A percentile compares a stretch with the other conserved stretches of the same genome.
Evolutionary conservation across 1,139 yeast species (phyloP).

Genomic region (Ashbya aceris): DNA sequence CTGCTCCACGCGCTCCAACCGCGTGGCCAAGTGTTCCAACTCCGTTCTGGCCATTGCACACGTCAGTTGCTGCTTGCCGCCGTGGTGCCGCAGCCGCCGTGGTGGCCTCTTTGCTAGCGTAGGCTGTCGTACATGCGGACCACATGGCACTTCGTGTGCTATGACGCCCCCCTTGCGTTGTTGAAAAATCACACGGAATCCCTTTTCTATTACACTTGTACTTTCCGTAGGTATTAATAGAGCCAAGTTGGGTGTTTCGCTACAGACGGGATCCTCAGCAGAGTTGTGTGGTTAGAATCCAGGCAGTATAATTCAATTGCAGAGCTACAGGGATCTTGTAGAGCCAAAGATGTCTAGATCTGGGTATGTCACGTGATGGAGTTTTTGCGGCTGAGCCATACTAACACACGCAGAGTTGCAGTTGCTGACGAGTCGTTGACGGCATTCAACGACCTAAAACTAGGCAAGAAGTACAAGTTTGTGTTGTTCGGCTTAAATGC

Average conservation of each 20-base stretch:
- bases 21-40: slow-evolving; percentile 2
- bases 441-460: slow-evolving; percentile 91
- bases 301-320: background rate
- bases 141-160: background rate
- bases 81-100: too few species aligned
- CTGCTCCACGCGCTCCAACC: slow-evolving; percentile 4
- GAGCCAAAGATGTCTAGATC: slow-evolving; percentile 25
- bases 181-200: slow-evolving; percentile 10
- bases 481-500: slow-evolving; percentile 74
- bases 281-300: background rate
- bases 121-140: background rate
- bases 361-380: slow-evolving; percentile 23
- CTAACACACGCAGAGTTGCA: slow-evolving; percentile 50
- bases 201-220: slow-evolving; percentile 5
- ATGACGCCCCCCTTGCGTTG: slow-evolving; percentile 1
- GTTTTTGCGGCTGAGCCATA: background rate
- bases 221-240: background rate
- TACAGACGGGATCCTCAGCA: background rate
- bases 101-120: background rate
- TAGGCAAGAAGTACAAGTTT: slow-evolving; percentile 84
- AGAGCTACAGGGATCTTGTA: background rate
- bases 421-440: slow-evolving; percentile 90
- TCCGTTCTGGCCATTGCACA: slow-evolving; percentile 1
- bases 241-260: background rate
- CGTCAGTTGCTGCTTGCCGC: too few species aligned